These are phyloP conservation scores for Cnidoscolus chayamansa DNA, from an alignment of 441 rosid genomes.

Conservation along the genomic window DNA sequence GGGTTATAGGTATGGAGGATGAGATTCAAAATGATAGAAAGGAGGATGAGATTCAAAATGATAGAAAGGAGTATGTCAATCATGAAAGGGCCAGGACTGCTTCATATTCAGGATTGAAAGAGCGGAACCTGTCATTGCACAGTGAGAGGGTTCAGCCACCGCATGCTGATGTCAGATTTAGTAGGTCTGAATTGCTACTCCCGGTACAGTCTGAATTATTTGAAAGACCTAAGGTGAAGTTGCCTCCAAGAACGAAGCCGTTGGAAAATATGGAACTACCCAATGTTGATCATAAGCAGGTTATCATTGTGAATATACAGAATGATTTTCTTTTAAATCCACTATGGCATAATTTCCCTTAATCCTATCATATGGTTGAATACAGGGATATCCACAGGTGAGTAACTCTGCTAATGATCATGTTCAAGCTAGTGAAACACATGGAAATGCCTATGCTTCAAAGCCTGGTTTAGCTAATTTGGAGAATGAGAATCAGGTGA, in stretches of 20 bases:
- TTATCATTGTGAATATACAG: not conserved
- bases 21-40: slow-evolving; percentile 30
- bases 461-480: slow-evolving; percentile 39
- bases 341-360: not conserved
- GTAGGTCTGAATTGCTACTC: slow-evolving; percentile 39
- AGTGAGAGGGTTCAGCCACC: slow-evolving; percentile 11
- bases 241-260: slow-evolving; percentile 62
- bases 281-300: slow-evolving; percentile 37
- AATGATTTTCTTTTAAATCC: slow-evolving; percentile 4
- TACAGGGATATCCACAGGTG: slow-evolving; percentile 33
- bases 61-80: slow-evolving; percentile 38
- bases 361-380: slow-evolving; percentile 24
- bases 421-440: slow-evolving; percentile 34
- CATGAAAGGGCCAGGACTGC: slow-evolving; percentile 34
- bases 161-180: slow-evolving; percentile 26
- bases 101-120: slow-evolving; percentile 43
- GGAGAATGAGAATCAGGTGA: slow-evolving; percentile 46
- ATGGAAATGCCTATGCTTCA: slow-evolving; percentile 30
- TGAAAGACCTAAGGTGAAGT: slow-evolving; percentile 68
- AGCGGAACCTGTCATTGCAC: slow-evolving; percentile 28
- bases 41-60: slow-evolving; percentile 40
- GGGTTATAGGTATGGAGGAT: slow-evolving; percentile 35
- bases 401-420: slow-evolving; percentile 29
- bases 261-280: slow-evolving; percentile 46
- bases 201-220: slow-evolving; percentile 36